Conservation (phyloP, 148 eudicot species). For the Polygonum aviculare region DNA sequence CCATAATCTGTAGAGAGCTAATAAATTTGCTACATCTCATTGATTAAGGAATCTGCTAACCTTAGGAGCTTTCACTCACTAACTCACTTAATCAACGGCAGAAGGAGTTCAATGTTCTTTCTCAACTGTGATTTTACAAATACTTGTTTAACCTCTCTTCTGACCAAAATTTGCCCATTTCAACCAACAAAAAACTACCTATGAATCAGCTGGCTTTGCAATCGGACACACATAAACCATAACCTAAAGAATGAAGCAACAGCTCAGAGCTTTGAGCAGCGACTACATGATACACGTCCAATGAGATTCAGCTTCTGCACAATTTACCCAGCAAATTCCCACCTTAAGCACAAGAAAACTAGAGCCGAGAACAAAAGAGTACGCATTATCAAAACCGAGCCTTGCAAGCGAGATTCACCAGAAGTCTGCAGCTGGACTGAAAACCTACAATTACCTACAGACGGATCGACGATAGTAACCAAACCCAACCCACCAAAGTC, state of each 20-base stretch:
- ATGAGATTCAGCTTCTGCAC: not conserved
- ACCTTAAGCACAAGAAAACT: conserved; percentile 19
- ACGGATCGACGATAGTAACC: conserved; percentile 84
- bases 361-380: conserved; percentile 22
- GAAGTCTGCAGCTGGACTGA: conserved; percentile 46
- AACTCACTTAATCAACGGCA: no score
- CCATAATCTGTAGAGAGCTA: no score
- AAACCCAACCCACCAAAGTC: conserved; percentile 80
- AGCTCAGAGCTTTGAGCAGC: not conserved
- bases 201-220: not conserved
- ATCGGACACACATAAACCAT: not conserved
- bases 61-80: no score
- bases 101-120: no score
- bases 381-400: conserved; percentile 16
- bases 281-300: not conserved
- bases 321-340: not conserved
- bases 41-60: no score
- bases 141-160: no score
- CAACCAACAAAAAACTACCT: not conserved
- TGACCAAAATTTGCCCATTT: no score
- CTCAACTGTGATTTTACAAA: no score
- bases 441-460: conserved; percentile 62
- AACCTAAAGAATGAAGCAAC: not conserved
- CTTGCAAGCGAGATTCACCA: conserved; percentile 16
- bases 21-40: no score